Evolutionary conservation across 2,329 filamentous ascomycete genomes (phyloP).

Genomic region (Parascedosporium putredinis): DNA sequence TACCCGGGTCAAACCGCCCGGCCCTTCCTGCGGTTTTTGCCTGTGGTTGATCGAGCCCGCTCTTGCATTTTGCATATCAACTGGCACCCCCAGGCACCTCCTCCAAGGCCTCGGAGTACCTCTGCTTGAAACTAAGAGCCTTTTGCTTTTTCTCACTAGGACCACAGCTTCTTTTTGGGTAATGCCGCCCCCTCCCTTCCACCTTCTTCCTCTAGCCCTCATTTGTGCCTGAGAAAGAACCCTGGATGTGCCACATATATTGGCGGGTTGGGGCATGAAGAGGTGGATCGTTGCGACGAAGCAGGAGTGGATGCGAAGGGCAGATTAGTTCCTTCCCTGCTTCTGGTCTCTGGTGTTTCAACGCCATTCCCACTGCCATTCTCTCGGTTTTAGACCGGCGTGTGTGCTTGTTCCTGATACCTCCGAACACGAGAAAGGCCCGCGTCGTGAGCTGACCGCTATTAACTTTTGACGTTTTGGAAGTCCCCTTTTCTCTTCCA

Average conservation of each 20-base stretch:
- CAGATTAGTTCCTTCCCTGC: background rate
- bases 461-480: no score
- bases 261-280: background rate
- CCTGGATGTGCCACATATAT: constrained; percentile 3
- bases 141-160: background rate
- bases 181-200: background rate
- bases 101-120: background rate
- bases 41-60: background rate
- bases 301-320: background rate
- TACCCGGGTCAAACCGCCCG: background rate
- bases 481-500: no score
- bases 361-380: no score
- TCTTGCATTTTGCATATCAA: no score
- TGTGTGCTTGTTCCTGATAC: no score
- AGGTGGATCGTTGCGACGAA: background rate
- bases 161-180: background rate
- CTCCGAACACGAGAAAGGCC: no score
- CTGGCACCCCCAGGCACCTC: background rate
- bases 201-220: no score
- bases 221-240: background rate
- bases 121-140: background rate
- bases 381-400: no score
- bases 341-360: background rate
- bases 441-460: no score
- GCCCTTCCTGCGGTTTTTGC: background rate